Conservation (phyloP, 2,329 filamentous ascomycete genomes). For the Trichophyton rubrum region DNA sequence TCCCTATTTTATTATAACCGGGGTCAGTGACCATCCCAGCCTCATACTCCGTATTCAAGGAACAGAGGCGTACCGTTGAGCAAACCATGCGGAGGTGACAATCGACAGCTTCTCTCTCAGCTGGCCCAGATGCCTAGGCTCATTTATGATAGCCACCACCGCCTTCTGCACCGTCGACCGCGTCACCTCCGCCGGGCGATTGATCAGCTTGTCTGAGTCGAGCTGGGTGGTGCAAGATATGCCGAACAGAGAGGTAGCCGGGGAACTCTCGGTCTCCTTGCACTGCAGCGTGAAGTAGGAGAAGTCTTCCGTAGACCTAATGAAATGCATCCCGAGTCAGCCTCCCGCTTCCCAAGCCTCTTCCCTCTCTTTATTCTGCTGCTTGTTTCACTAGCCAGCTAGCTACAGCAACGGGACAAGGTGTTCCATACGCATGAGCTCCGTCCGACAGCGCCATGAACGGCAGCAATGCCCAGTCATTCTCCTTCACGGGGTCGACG, state of each 20-base stretch:
- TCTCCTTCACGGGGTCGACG: slow-evolving; percentile 64
- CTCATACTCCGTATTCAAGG: too few relatives aligned
- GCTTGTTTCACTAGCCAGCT: background rate
- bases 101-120: slow-evolving; percentile 79
- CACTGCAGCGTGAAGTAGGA: slow-evolving; percentile 90
- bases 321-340: background rate
- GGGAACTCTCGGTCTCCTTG: slow-evolving; percentile 26
- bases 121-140: slow-evolving; percentile 78
- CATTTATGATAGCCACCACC: slow-evolving; percentile 87
- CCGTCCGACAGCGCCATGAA: slow-evolving; percentile 97
- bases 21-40: too few relatives aligned
- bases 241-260: slow-evolving; percentile 77
- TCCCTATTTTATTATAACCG: slow-evolving; percentile 39
- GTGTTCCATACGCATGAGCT: slow-evolving; percentile 64
- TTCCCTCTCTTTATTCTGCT: background rate
- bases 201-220: slow-evolving; percentile 62
- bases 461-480: slow-evolving; percentile 81
- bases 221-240: slow-evolving; percentile 92
- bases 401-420: background rate
- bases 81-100: slow-evolving; percentile 93
- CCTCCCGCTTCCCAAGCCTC: background rate
- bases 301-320: slow-evolving; percentile 81
- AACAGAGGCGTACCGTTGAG: slow-evolving; percentile 48
- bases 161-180: slow-evolving; percentile 95
- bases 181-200: slow-evolving; percentile 80